Percentiles rank a stretch among this genome's conserved stretches.
phyloP scores from a whole-genome alignment of 805 yeast genomes.

The Kazachstania viticola region DNA sequence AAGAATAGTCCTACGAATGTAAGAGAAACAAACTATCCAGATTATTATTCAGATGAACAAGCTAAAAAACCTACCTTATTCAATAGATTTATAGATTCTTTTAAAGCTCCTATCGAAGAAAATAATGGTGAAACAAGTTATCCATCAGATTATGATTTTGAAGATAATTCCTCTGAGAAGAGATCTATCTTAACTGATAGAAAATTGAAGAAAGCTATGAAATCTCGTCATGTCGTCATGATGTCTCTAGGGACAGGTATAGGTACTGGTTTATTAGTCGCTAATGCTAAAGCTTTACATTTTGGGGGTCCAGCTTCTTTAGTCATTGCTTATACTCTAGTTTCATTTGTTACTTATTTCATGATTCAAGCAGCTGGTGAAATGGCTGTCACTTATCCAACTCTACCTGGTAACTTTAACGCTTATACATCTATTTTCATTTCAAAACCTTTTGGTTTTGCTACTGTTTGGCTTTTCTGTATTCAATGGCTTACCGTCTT shows the following conservation, averaged over 20 bases:
- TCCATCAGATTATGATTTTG: conserved; percentile 4
- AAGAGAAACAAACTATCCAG: too few relatives aligned
- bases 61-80: background rate
- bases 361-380: conserved; percentile 1
- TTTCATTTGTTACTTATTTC: background rate
- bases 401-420: background rate
- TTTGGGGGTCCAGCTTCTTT: background rate
- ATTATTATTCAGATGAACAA: background rate
- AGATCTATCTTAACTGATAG: background rate
- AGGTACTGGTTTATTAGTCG: conserved; percentile 44
- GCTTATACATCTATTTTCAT: background rate
- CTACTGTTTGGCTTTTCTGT: background rate
- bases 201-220: conserved; percentile 4
- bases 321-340: background rate
- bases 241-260: conserved; percentile 75
- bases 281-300: background rate
- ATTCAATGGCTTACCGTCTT: background rate
- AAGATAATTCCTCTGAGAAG: conserved; percentile 1
- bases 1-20: too few relatives aligned
- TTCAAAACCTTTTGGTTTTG: background rate
- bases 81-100: conserved; percentile 9
- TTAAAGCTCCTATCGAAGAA: conserved; percentile 8
- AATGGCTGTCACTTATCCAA: conserved; percentile 1
- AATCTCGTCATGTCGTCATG: conserved; percentile 45
- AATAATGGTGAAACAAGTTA: background rate